These are phyloP conservation scores for Xerocomellus amylosporus DNA, from an alignment of 768 basidiomycete species.

Conservation along the genomic window DNA sequence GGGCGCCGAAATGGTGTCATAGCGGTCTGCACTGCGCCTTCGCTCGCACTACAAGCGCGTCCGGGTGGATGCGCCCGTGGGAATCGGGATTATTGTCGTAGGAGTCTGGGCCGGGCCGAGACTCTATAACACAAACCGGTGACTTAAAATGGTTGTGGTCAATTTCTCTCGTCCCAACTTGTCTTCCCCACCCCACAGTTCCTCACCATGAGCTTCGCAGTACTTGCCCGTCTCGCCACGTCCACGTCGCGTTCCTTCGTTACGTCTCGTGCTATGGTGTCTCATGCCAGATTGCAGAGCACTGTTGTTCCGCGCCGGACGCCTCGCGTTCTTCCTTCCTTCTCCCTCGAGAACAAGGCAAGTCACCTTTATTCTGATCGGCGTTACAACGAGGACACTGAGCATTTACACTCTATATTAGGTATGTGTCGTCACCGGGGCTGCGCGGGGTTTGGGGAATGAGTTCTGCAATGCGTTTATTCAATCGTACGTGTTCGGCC, in stretches of 20 bases:
- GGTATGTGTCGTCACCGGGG: slow-evolving; percentile 93
- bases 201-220: slow-evolving; percentile 28
- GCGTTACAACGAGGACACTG: neutral
- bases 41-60: no score
- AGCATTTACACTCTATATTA: slow-evolving; percentile 28
- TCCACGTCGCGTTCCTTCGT: slow-evolving; percentile 11
- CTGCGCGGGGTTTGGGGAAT: slow-evolving; percentile 85
- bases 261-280: slow-evolving; percentile 7
- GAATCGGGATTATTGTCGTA: neutral
- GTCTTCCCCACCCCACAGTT: slow-evolving; percentile 14
- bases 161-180: slow-evolving; percentile 15
- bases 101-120: slow-evolving; percentile 4
- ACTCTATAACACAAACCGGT: neutral
- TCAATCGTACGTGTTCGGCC: slow-evolving; percentile 53
- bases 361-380: slow-evolving; percentile 1
- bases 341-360: slow-evolving; percentile 80
- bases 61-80: neutral
- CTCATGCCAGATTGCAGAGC: slow-evolving; percentile 26
- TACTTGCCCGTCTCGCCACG: slow-evolving; percentile 27
- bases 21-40: no score
- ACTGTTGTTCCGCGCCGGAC: slow-evolving; percentile 20
- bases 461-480: slow-evolving; percentile 90
- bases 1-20: no score
- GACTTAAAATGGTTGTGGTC: slow-evolving; percentile 22
- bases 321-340: slow-evolving; percentile 61